Evolutionary conservation across 78 protist genomes (phyloP), one percentile per base, ranked within the genome.

Genomic region (Corallochytrium limacisporum): DNA sequence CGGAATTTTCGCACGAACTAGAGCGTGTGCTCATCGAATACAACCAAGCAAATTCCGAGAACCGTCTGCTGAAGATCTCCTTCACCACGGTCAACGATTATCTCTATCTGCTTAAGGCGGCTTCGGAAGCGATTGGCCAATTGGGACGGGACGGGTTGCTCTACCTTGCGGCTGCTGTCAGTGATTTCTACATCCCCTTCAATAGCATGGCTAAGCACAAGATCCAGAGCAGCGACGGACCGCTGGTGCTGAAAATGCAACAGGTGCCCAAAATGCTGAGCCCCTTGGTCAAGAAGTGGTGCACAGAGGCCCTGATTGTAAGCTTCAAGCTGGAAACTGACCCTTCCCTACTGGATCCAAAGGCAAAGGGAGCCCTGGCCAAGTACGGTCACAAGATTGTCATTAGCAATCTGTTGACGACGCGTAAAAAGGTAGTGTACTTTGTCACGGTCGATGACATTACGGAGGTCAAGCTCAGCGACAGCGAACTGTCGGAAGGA

Each of bases 241-340:
- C 43, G 13, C 42, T 80, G 48, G 18, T 1, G 42, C 40, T 80
- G 37, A 18, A 22, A 13, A 28, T 80, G 66, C 16, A 31, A 38
- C 63, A 62, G 55, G 67, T 63, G 48, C 86, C 86, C 44, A 80
- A 80, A 68, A 12, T 72, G 43, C 66, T 79, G 1, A 26, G 39
- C n/a, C 31, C n/a, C 6, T 39, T 72, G 47, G 33, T 26, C 32
- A 4, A 10, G 0, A 48, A 22, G 8, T 80, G 86, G 86, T 26
- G 53, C 18, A 75, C 79, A 22, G 12, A 20, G 10, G 78, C 78
- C 0, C 47, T 53, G 24, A n/a, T 68, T 4, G 57, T 61, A 15
- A 46, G 66, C 18, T 80, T 80, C 77, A 80, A 80, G 62, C 77
- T 79, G 33, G 84, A 78, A 46, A 72, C 84, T 16, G 84, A 78